Evolutionary conservation across 2,329 filamentous ascomycete species (phyloP).

Genomic region (Lasiodiplodia theobromae): DNA sequence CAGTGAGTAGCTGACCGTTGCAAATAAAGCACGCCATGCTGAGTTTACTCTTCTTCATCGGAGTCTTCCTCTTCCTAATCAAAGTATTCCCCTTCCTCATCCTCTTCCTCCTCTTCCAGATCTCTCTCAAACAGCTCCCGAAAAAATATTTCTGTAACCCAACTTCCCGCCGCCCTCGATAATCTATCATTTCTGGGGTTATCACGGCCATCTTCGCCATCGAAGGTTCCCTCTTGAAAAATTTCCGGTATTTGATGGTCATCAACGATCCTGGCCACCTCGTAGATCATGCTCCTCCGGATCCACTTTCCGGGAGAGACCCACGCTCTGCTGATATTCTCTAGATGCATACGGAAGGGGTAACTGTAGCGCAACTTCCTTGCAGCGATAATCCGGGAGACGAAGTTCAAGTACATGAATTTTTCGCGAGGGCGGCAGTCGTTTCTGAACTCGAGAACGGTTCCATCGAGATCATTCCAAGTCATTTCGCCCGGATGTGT

Average conservation of each 20-base stretch:
- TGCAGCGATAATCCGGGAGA: background rate
- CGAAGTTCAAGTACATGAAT: background rate
- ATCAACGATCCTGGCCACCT: constrained; percentile 5
- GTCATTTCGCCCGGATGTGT: accelerated
- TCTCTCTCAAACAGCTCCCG: background rate
- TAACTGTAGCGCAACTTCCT: background rate
- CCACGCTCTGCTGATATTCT: background rate
- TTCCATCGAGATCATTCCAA: background rate
- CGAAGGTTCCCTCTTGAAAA: background rate
- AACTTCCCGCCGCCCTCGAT: background rate
- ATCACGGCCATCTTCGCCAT: background rate
- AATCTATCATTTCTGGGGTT: background rate
- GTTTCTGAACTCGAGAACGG: background rate
- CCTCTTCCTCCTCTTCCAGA: background rate
- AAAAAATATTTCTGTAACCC: background rate
- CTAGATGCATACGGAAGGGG: background rate
- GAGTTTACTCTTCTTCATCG: too few species aligned
- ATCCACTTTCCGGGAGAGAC: constrained; percentile 8
- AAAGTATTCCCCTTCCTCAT: background rate
- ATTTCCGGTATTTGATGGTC: background rate
- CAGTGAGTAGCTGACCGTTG: too few species aligned
- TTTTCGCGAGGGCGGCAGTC: background rate
- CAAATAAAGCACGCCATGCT: too few species aligned
- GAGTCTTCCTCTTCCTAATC: background rate
- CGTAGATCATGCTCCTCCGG: background rate